Conservation (phyloP, 768 basidiomycete genomes). For the Kwoniella botswanensis region DNA sequence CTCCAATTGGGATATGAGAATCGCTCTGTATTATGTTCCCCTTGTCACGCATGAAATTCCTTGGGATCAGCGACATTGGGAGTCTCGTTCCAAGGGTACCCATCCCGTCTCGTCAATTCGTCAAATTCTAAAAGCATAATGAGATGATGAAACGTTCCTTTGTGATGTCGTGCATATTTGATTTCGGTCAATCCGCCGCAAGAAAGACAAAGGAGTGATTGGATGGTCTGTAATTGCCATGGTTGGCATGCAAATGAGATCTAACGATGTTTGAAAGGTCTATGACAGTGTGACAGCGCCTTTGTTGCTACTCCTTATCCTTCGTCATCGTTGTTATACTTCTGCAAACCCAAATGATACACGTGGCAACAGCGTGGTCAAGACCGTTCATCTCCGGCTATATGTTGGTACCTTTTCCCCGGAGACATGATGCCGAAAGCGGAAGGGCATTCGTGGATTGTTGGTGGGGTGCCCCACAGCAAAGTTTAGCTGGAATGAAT, state of each 20-base stretch:
- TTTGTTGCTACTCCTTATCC: background rate
- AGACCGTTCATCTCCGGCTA: background rate
- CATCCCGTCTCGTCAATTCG: background rate
- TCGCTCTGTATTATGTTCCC: background rate
- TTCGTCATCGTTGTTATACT: background rate
- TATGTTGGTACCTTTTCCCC: background rate
- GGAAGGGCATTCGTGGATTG: background rate
- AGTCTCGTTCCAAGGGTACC: background rate
- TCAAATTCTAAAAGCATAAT: too few species aligned
- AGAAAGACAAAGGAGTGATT: background rate
- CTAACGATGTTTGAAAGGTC: background rate
- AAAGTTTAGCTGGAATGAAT: background rate
- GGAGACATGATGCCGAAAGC: background rate
- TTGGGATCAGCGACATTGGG: background rate
- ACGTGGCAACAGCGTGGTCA: background rate
- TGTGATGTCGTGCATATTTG: background rate
- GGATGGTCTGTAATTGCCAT: background rate
- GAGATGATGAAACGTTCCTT: background rate
- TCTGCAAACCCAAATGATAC: background rate
- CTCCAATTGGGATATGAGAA: background rate
- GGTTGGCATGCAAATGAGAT: background rate
- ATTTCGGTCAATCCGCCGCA: background rate
- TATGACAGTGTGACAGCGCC: background rate
- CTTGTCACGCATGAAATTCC: background rate
- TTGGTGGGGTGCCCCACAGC: background rate